A percentile compares a stretch with the other conserved stretches of the same genome.
phyloP scores from a whole-genome alignment of 495 filamentous ascomycete genomes.

The Neurospora sp. region DNA sequence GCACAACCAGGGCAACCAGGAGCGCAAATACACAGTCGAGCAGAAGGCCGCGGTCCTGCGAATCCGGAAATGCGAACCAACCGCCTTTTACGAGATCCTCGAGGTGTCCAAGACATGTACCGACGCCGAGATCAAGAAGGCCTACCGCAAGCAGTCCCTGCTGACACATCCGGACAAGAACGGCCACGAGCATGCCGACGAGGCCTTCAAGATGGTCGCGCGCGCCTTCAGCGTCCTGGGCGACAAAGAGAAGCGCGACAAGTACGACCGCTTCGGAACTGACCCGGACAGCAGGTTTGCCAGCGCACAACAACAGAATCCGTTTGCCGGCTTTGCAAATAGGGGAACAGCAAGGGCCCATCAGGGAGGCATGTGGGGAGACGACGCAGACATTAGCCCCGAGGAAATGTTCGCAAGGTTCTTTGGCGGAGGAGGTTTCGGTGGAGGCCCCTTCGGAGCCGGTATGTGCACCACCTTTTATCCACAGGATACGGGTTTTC shows the following conservation, averaged over 20 bases:
- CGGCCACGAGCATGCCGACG: constrained; percentile 90
- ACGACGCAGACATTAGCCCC: constrained; percentile 78
- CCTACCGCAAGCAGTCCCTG: constrained; percentile 83
- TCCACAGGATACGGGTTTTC: not conserved
- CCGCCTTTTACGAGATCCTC: constrained; percentile 86
- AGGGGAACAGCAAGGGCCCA: constrained; percentile 31
- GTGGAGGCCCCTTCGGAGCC: constrained; percentile 47
- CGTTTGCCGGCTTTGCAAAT: constrained; percentile 65
- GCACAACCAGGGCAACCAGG: constrained; percentile 90
- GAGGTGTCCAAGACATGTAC: constrained; percentile 53
- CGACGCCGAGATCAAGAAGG: constrained; percentile 82
- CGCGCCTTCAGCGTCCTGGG: constrained; percentile 89
- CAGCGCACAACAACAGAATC: constrained; percentile 45
- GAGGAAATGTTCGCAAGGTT: constrained; percentile 96
- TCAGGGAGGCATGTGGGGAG: constrained; percentile 51
- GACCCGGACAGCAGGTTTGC: constrained; percentile 85
- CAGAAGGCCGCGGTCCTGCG: constrained; percentile 84
- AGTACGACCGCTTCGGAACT: constrained; percentile 78
- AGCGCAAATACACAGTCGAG: constrained; percentile 77
- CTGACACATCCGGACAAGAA: constrained; percentile 96
- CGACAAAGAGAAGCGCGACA: constrained; percentile 82
- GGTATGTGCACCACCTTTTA: constrained; percentile 2
- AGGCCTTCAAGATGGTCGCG: constrained; percentile 97
- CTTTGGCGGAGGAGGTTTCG: constrained; percentile 72
- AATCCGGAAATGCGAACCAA: constrained; percentile 71